phyloP scores from a whole-genome alignment of 495 filamentous ascomycete genomes.

The Hamigera avellanea region DNA sequence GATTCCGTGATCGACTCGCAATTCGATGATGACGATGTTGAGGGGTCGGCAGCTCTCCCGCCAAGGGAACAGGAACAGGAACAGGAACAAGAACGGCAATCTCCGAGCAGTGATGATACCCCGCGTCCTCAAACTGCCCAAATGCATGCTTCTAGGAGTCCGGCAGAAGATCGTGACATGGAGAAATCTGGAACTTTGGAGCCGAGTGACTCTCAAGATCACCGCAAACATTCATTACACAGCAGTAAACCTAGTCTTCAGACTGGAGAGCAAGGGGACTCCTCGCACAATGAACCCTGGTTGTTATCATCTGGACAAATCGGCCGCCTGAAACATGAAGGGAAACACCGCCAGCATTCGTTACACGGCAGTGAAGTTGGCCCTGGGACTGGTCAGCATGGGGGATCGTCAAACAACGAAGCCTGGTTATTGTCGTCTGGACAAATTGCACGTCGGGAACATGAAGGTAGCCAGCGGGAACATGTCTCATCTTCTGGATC shows the following conservation, averaged over 20 bases:
- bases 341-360: not conserved
- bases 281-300: not conserved
- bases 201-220: not conserved
- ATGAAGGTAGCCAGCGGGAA: no score
- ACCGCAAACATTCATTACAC: conserved; percentile 1
- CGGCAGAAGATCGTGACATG: not conserved
- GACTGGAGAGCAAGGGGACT: not conserved
- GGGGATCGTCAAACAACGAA: not conserved
- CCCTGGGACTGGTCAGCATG: not conserved
- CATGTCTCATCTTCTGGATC: conserved; percentile 5
- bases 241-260: conserved; percentile 1
- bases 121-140: conserved; percentile 7
- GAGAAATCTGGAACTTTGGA: not conserved
- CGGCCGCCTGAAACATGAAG: no score
- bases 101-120: conserved; percentile 6
- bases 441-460: not conserved
- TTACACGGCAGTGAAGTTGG: conserved; percentile 2
- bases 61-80: not conserved
- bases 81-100: not conserved
- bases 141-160: not conserved
- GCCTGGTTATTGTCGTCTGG: not conserved
- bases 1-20: conserved; percentile 37
- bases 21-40: conserved; percentile 29
- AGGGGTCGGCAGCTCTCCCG: conserved; percentile 9
- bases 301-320: not conserved